A percentile compares a stretch with the other conserved stretches of the same genome.
Evolutionary conservation across 2,329 filamentous ascomycete genomes (phyloP).

Genomic region (Pleochaeta shiraiana): DNA sequence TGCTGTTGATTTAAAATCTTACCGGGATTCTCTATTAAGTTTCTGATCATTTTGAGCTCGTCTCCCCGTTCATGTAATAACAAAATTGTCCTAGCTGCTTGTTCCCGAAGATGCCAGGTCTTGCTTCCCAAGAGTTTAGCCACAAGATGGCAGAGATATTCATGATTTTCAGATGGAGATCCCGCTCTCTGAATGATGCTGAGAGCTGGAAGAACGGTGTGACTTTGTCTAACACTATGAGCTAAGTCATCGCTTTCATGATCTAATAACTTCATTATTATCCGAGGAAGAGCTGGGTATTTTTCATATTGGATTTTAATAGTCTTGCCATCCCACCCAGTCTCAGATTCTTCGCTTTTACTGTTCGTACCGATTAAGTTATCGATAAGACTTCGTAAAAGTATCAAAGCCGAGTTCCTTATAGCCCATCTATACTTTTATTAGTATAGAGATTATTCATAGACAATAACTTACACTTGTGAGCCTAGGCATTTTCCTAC

Average conservation of each 20-base stretch:
- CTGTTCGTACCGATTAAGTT: slow-evolving; percentile 55
- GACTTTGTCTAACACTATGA: slow-evolving; percentile 15
- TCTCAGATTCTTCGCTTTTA: slow-evolving; percentile 39
- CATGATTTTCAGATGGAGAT: slow-evolving; percentile 33
- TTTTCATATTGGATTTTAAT: slow-evolving; percentile 47
- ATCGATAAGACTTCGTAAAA: slow-evolving; percentile 71
- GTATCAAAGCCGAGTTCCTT: slow-evolving; percentile 75
- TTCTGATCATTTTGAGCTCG: neutral
- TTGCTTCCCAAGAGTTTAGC: slow-evolving; percentile 40
- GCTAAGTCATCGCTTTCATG: slow-evolving; percentile 8
- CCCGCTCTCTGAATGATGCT: slow-evolving; percentile 56
- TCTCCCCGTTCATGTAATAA: neutral
- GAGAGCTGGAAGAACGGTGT: slow-evolving; percentile 55
- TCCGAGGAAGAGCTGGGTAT: slow-evolving; percentile 40
- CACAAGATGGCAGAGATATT: slow-evolving; percentile 35
- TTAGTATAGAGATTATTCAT: slow-evolving; percentile 4
- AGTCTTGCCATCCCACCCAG: slow-evolving; percentile 40
- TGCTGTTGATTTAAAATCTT: neutral
- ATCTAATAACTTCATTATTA: slow-evolving; percentile 40
- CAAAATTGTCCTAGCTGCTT: slow-evolving; percentile 32
- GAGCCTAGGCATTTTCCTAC: slow-evolving; percentile 62
- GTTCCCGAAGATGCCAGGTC: slow-evolving; percentile 65
- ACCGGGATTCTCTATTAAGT: neutral
- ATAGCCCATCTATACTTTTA: slow-evolving; percentile 52
- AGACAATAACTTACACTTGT: slow-evolving; percentile 34